Conservation (phyloP, 139 green algal genomes). For the Klebsormidium nitens region DNA sequence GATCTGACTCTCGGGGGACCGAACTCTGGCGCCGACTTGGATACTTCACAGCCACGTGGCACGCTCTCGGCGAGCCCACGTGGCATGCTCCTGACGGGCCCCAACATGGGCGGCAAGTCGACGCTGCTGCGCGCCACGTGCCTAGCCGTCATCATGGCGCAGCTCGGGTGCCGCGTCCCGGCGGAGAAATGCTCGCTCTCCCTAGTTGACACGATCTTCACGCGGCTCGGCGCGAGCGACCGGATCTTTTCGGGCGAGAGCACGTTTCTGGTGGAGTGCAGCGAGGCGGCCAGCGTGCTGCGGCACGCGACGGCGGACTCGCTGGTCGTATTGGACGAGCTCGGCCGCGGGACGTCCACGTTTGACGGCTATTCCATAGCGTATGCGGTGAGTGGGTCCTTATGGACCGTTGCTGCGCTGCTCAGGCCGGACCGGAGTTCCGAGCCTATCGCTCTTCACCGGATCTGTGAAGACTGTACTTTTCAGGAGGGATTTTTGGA, state of each 20-base stretch:
- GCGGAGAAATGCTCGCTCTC: conserved; percentile 60
- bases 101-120: conserved; percentile 98
- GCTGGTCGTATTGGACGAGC: conserved; percentile 92
- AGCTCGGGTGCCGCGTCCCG: conserved; percentile 80
- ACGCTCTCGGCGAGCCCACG: conserved; percentile 55
- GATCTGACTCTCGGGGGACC: conserved; percentile 22
- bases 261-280: conserved; percentile 94
- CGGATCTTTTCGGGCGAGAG: conserved; percentile 81
- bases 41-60: too few species aligned
- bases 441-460: too few species aligned
- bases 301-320: conserved; percentile 43
- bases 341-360: conserved; percentile 91
- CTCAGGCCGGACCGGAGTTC: too few species aligned
- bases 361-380: conserved; percentile 94
- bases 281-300: conserved; percentile 83
- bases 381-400: conserved; percentile 53
- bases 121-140: conserved; percentile 88
- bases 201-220: conserved; percentile 81
- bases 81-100: conserved; percentile 55
- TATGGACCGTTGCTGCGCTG: too few species aligned
- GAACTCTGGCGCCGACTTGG: too few species aligned
- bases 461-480: too few species aligned
- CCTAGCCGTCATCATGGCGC: conserved; percentile 76
- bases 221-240: conserved; percentile 88
- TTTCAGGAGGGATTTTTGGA: too few species aligned